These are phyloP conservation scores for Coleophoma eucalyptorum DNA, from an alignment of 2,329 filamentous ascomycete species.

Conservation along the genomic window DNA sequence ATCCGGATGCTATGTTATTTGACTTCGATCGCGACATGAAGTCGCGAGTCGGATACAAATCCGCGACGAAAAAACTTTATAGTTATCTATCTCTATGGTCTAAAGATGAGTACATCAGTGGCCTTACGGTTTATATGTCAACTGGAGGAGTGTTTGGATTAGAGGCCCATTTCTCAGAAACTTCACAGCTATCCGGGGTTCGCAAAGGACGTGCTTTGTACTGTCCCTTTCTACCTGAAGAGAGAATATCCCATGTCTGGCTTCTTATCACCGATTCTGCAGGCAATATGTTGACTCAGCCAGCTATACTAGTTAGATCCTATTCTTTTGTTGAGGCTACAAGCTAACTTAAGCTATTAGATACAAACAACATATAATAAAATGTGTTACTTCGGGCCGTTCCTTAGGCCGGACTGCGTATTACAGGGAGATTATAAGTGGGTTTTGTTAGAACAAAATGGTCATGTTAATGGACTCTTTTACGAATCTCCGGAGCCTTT, in stretches of 20 bases:
- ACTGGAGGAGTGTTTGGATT: neutral
- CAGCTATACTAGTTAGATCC: conserved; percentile 42
- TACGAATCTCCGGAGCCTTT: neutral
- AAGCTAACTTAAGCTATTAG: neutral
- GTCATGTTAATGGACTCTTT: neutral
- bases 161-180: neutral
- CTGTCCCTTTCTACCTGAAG: neutral
- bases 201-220: neutral
- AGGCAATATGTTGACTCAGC: conserved; percentile 35
- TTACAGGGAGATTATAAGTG: neutral
- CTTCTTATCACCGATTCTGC: neutral
- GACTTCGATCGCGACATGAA: neutral
- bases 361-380: neutral
- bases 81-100: neutral
- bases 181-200: neutral
- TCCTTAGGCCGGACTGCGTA: neutral
- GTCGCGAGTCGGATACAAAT: neutral
- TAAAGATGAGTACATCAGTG: neutral
- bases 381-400: neutral
- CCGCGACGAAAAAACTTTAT: neutral
- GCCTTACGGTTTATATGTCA: neutral
- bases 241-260: neutral
- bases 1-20: neutral
- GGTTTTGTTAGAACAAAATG: neutral
- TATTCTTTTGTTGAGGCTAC: neutral